Evolutionary conservation across 805 yeast species (phyloP).

Genomic region (Yarrowia keelungensis): DNA sequence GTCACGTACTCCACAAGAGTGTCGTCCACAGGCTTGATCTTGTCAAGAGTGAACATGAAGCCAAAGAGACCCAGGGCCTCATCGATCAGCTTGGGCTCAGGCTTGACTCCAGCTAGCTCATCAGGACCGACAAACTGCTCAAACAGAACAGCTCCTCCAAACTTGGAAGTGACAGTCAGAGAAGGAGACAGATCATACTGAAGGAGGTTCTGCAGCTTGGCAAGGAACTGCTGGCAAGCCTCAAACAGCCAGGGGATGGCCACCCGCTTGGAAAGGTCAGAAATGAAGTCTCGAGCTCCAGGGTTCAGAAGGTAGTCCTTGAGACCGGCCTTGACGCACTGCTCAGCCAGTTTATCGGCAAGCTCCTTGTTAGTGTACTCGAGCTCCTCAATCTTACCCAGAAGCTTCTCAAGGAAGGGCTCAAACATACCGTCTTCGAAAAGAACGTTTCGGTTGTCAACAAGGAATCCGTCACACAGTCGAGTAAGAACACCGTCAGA

Average conservation of each 20-base stretch:
- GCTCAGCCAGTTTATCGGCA: constrained; percentile 4
- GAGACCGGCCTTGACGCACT: constrained; percentile 29
- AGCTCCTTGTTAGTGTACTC: constrained; percentile 28
- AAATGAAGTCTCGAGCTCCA: constrained; percentile 25
- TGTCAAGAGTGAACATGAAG: constrained; percentile 30
- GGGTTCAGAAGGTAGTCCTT: constrained; percentile 17
- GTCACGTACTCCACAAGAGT: constrained; percentile 31
- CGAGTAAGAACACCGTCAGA: constrained; percentile 27
- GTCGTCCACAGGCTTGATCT: constrained; percentile 24
- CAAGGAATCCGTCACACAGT: constrained; percentile 30
- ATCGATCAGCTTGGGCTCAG: constrained; percentile 11
- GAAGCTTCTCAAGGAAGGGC: constrained; percentile 20
- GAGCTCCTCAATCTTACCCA: constrained; percentile 10
- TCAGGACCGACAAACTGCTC: constrained; percentile 36
- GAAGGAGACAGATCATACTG: constrained; percentile 30
- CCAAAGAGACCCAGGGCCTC: constrained; percentile 34
- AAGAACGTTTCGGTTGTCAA: constrained; percentile 10
- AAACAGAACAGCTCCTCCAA: constrained; percentile 33
- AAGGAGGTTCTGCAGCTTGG: constrained; percentile 7
- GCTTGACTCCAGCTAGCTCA: constrained; percentile 32
- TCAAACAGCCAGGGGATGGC: constrained; percentile 24
- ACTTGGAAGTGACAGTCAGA: constrained; percentile 19
- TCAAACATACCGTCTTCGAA: constrained; percentile 37
- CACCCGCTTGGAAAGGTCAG: constrained; percentile 19
- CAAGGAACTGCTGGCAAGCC: constrained; percentile 8